A percentile compares a stretch with the other conserved stretches of the same genome.
Conservation (phyloP, 768 basidiomycete genomes). For the Xerocomellus intermedius region DNA sequence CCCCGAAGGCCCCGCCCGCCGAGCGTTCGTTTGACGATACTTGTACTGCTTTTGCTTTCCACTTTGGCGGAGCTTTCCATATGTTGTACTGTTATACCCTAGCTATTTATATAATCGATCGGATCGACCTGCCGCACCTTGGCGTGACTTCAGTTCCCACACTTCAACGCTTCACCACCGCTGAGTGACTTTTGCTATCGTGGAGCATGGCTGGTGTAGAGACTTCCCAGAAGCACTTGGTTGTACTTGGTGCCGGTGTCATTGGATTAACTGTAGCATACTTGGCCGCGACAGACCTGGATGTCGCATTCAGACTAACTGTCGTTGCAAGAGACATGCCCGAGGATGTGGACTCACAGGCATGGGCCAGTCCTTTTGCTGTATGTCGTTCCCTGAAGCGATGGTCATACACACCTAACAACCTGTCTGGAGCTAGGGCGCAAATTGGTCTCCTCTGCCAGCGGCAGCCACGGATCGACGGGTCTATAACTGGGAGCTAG, state of each 20-base stretch:
- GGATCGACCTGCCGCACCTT: neutral
- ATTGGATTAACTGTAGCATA: conserved; percentile 40
- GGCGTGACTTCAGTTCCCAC: neutral
- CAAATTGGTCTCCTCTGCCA: conserved; percentile 46
- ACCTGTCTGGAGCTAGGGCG: conserved; percentile 34
- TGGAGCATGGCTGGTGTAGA: conserved; percentile 14
- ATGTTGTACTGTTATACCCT: neutral
- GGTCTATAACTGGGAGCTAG: conserved; percentile 37
- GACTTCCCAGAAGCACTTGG: conserved; percentile 14
- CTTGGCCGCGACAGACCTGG: conserved; percentile 24
- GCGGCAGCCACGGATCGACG: conserved; percentile 35
- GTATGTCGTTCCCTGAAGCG: conserved; percentile 25
- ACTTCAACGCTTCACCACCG: neutral
- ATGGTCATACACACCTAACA: neutral
- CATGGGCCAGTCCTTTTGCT: conserved; percentile 52
- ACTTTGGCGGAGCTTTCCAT: neutral
- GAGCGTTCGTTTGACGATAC: neutral
- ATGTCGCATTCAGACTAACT: conserved; percentile 21
- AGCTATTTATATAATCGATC: conserved; percentile 1
- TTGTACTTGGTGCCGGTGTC: conserved; percentile 40
- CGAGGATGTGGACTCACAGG: conserved; percentile 39
- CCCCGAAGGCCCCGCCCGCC: neutral
- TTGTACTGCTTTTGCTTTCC: neutral
- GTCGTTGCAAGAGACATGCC: conserved; percentile 40
- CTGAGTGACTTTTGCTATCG: neutral